Base-by-base conservation (phyloP, 345 rosid species). In the Euphorbia peplus region DNA sequence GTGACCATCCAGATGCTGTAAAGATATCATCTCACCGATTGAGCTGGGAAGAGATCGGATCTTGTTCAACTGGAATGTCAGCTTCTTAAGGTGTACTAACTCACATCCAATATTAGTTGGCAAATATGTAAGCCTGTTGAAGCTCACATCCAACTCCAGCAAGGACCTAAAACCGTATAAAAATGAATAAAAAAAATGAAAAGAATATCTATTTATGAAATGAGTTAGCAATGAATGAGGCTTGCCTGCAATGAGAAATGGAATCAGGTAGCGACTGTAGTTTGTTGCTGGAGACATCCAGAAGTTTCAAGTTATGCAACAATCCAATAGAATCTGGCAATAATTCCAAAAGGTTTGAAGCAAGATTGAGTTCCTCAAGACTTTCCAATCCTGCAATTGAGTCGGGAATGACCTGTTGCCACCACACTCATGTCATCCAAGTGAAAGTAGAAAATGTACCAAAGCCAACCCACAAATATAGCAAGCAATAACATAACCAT, bases 281-380 rank as follows among this genome's bases (percentile, higher is more conserved):
- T 80, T 91, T 91, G 79, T 91, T 95, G 78, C 88, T 77, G 2
- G 96, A 88, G 56, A 79, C 91, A 64, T 91, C 70, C 52, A 95
- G 76, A 59, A 83, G 72, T 77, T 90, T 95, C 83, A 91, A 67
- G 58, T 87, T 90, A 0, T 74, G 65, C 56, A 95, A 69, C 75
- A 88, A 76, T 42, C 97, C 98, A 60, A 95, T 80, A 0, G 99
- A 95, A 77, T 91, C 96, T 1, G 99, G 99, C 35, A 95, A 80
- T 2, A 78, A 76, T 75, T 76, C 84, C 57, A 95, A 70, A 32
- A 87, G 84, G 81, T 95, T 95, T 15, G 99, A 90, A 66, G 90
- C 80, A 60, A 84, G 76, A 65, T 85, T 80, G 57, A 95, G 90
- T 78, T 88, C 93, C 72, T 88, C 92, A 41, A 95, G 92, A 72